Evolutionary conservation across 1,284 basidiomycete species (phyloP).

Genomic region (Sanghuangporus baumii): DNA sequence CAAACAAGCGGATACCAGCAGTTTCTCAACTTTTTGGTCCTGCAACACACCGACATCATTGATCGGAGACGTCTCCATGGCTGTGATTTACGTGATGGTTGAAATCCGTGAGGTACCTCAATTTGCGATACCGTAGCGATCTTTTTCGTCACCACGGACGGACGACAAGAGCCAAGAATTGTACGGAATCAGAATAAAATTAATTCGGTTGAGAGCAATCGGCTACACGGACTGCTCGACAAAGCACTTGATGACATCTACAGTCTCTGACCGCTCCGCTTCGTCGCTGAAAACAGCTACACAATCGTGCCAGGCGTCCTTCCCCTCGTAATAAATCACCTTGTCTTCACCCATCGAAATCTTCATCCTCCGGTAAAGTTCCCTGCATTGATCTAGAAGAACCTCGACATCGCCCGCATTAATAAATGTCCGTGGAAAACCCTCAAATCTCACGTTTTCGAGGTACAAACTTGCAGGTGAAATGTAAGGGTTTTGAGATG

Average conservation of each 20-base stretch:
- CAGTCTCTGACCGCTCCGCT: constrained; percentile 39
- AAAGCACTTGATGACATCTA: background rate
- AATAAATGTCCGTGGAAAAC: constrained; percentile 54
- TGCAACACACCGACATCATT: too few species aligned
- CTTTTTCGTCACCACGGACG: too few species aligned
- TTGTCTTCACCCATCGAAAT: constrained; percentile 17
- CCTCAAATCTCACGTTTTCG: constrained; percentile 18
- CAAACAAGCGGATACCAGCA: too few species aligned
- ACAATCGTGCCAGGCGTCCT: constrained; percentile 24
- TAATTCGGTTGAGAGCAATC: too few species aligned
- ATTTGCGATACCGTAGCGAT: too few species aligned
- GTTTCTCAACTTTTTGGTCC: too few species aligned
- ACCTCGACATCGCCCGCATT: constrained; percentile 48
- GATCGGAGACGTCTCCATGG: too few species aligned
- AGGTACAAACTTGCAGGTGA: constrained; percentile 46
- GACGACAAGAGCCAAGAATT: too few species aligned
- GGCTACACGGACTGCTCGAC: background rate
- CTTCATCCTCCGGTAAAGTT: constrained; percentile 37
- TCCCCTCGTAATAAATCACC: constrained; percentile 18
- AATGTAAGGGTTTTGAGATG: constrained; percentile 44
- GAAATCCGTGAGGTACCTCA: too few species aligned
- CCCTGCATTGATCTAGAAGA: constrained; percentile 44
- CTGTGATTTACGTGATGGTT: background rate
- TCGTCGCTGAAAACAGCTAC: constrained; percentile 39
- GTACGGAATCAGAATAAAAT: too few species aligned